These are phyloP conservation scores for Talaromyces sp. DNA, from an alignment of 2,329 filamentous ascomycete species.

Conservation along the genomic window DNA sequence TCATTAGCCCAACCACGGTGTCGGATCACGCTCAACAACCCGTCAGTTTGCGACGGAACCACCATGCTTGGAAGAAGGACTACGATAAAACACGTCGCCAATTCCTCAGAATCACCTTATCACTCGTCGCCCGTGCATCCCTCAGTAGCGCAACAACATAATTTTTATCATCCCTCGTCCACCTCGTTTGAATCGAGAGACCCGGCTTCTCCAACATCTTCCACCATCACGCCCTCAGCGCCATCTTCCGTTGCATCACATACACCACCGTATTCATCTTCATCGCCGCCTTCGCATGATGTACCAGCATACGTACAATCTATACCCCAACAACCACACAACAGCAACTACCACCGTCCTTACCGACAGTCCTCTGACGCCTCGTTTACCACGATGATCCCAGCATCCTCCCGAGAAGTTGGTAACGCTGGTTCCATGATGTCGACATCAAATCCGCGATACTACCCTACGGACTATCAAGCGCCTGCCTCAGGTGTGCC, in stretches of 20 bases:
- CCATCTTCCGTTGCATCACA: constrained; percentile 32
- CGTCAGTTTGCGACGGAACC: constrained; percentile 36
- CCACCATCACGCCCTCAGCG: constrained; percentile 33
- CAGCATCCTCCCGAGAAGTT: constrained; percentile 8
- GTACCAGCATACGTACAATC: constrained; percentile 35
- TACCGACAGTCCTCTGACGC: constrained; percentile 24
- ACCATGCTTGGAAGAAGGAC: constrained; percentile 58
- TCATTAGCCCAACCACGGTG: constrained; percentile 67
- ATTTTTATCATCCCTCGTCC: constrained; percentile 18
- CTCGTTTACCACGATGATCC: constrained; percentile 17
- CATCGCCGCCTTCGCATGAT: constrained; percentile 29
- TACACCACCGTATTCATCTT: constrained; percentile 30
- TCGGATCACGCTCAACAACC: constrained; percentile 68
- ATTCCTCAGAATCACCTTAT: constrained; percentile 35
- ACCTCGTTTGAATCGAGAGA: constrained; percentile 30
- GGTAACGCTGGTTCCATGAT: background rate
- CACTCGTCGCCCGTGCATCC: constrained; percentile 29
- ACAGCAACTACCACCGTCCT: constrained; percentile 19
- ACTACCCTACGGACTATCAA: constrained; percentile 8
- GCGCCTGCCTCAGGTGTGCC: background rate
- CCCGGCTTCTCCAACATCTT: constrained; percentile 34
- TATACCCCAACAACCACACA: constrained; percentile 28
- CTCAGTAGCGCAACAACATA: constrained; percentile 21
- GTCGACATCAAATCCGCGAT: constrained; percentile 1
- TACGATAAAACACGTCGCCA: constrained; percentile 30